Evolutionary conservation across 139 green algal genomes (phyloP).

Genomic region (Tetratostichococcus sp.): DNA sequence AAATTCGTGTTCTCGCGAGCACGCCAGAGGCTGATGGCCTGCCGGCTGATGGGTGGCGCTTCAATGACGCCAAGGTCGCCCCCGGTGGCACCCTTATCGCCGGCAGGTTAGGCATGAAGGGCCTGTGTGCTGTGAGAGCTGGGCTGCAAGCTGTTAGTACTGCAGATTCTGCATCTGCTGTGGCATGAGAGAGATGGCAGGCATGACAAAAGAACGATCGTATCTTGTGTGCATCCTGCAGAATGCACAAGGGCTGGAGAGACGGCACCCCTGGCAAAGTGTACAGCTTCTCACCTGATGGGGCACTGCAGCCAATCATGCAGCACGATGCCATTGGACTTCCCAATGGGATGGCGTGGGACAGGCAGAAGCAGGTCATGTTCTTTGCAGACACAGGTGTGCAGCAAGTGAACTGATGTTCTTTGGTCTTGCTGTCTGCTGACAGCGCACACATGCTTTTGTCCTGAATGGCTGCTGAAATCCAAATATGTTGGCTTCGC

Average conservation of each 20-base stretch:
- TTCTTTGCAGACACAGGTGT: constrained; percentile 37
- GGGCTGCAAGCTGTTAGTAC: not conserved
- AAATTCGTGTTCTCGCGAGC: not conserved
- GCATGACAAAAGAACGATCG: no score
- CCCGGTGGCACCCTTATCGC: not conserved
- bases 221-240: no score
- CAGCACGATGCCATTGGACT: constrained; percentile 14
- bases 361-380: constrained; percentile 15
- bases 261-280: constrained; percentile 32
- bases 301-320: not conserved
- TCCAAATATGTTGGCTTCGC: no score
- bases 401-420: not conserved
- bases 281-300: constrained; percentile 7
- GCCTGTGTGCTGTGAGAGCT: no score
- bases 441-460: no score
- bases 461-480: no score
- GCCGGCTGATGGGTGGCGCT: not conserved
- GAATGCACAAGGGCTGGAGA: constrained; percentile 40
- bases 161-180: no score
- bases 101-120: not conserved
- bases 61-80: not conserved
- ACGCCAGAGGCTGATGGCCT: not conserved
- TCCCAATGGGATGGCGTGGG: constrained; percentile 52
- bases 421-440: not conserved
- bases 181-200: no score